Evolutionary conservation across 768 basidiomycete species (phyloP), one percentile per base, ranked within the genome.

Genomic region (Trametes maxima): DNA sequence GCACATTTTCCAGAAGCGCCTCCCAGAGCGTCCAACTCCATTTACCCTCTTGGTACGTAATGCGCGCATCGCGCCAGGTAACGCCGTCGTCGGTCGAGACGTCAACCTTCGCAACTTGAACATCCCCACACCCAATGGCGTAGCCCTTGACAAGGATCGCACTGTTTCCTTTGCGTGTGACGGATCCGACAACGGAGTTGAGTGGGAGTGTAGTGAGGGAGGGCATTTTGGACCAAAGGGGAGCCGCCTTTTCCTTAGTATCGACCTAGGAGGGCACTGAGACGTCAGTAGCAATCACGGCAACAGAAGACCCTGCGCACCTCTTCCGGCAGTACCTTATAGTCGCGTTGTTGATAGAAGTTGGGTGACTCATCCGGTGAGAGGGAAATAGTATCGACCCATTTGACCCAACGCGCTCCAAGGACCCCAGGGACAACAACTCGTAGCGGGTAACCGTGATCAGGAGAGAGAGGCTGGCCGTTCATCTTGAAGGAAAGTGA

Each of bases 1-100:
- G 68, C 46, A 75, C 71, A 28, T 47, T 25, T 7, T 73, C 70
- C 14, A 90, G 13, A 49, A 78, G 74, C 3, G 69, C 76, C 67
- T 88, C 84, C 89, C 89, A 90, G 21, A 89, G 69, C 5, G 85
- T 82, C 89, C 89, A 91, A 67, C 88, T 88, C 87, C 88, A 90
- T 63, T 70, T 79, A 3, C 87, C 87, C 37, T 65, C 60, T 54
- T 67, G 63, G 45, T 67, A 67, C 14, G 61, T 67, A 39, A 67
- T 63, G 14, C 37, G 51, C 24, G 66, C 61, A 13, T 54, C 54
- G 35, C 53, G 53, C 66, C 66, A 67, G 44, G 60, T 60, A 33
- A 22, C 25, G 28, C 63, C 66, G 22, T 62, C 60, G 51, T 67
- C 66, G 10, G 24, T 49, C 17, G 60, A 62, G 7, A 67, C 51